phyloP scores from a whole-genome alignment of 768 basidiomycete species.

The Calocera viscosa region DNA sequence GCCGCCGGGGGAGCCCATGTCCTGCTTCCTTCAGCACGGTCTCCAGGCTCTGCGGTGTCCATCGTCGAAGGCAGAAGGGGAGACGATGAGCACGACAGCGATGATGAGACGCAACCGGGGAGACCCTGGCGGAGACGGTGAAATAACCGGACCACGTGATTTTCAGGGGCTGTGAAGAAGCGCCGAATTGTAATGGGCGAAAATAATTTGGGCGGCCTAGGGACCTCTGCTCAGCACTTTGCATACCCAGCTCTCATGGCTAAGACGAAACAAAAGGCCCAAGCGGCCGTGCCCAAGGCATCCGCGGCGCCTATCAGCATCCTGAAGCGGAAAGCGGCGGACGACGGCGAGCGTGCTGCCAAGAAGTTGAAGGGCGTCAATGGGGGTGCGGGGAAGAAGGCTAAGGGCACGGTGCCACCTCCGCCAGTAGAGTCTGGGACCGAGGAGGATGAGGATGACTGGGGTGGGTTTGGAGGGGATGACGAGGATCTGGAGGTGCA shows the following conservation, averaged over 20 bases:
- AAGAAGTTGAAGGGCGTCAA: constrained; percentile 30
- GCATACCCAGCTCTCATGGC: no score
- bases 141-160: neutral
- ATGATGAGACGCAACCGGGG: no score
- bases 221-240: no score
- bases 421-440: neutral
- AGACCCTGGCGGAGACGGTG: no score
- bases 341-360: constrained; percentile 24
- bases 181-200: no score
- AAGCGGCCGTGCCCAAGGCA: no score
- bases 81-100: neutral
- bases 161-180: no score
- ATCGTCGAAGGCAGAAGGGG: constrained; percentile 6
- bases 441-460: constrained; percentile 26
- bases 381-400: constrained; percentile 20
- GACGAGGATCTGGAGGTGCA: constrained; percentile 32
- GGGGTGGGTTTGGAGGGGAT: constrained; percentile 51
- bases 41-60: constrained; percentile 2
- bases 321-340: constrained; percentile 18
- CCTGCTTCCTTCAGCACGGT: neutral
- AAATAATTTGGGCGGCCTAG: no score
- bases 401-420: constrained; percentile 23
- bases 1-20: constrained; percentile 48
- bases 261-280: no score
- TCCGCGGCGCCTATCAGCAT: no score